These are phyloP conservation scores for Psidium guajava DNA, from an alignment of 345 rosid species.

Conservation along the genomic window DNA sequence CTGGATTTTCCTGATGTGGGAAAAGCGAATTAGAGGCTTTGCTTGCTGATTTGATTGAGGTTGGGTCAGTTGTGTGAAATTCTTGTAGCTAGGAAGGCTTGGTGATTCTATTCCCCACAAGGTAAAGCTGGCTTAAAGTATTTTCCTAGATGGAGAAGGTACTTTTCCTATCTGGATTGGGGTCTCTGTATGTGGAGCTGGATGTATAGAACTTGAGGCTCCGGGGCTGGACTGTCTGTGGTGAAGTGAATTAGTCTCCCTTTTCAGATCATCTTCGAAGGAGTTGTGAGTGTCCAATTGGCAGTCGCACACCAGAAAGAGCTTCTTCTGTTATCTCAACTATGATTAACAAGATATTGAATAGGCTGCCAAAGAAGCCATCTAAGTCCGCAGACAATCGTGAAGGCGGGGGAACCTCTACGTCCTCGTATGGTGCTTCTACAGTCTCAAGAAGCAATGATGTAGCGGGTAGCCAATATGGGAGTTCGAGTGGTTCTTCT, in stretches of 20 bases:
- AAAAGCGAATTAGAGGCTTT: background rate
- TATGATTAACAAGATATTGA: conserved; percentile 52
- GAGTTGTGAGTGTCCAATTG: background rate
- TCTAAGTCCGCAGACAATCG: conserved; percentile 41
- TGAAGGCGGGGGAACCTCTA: conserved; percentile 39
- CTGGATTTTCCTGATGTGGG: background rate
- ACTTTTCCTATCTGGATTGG: background rate
- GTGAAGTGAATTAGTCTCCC: background rate
- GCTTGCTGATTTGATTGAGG: background rate
- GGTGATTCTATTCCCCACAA: background rate
- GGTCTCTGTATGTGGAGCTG: background rate
- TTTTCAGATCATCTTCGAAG: conserved; percentile 5
- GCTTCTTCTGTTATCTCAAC: conserved; percentile 4
- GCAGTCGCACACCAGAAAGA: background rate
- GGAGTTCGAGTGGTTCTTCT: conserved; percentile 7
- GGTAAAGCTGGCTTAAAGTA: background rate
- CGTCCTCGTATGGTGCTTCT: conserved; percentile 24
- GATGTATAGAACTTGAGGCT: background rate
- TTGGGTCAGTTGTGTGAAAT: background rate
- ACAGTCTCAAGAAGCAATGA: conserved; percentile 27
- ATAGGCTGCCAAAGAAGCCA: conserved; percentile 49
- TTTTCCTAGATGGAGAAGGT: background rate
- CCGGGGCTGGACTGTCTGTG: background rate
- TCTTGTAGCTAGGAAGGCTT: background rate
- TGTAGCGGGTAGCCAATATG: conserved; percentile 16